These are phyloP conservation scores for Scedosporium boydii DNA, from an alignment of 2,329 filamentous ascomycete species.

Conservation along the genomic window DNA sequence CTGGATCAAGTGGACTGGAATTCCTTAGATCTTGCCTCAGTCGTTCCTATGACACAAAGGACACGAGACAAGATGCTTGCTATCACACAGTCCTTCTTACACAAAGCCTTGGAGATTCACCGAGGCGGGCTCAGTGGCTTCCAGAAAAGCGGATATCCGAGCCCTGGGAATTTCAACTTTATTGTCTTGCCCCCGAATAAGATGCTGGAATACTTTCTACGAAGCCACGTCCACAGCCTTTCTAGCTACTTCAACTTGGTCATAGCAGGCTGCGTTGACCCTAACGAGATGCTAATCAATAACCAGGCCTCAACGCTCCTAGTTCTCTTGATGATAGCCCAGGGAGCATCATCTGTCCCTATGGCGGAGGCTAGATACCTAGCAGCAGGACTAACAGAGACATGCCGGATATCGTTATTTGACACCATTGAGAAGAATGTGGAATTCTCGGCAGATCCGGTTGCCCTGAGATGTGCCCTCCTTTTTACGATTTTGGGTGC, in stretches of 20 bases:
- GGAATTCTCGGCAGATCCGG: conserved; percentile 55
- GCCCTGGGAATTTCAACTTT: conserved; percentile 47
- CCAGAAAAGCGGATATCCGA: conserved; percentile 30
- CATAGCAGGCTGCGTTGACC: conserved; percentile 49
- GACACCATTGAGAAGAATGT: conserved; percentile 65
- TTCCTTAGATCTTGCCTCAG: conserved; percentile 25
- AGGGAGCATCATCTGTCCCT: conserved; percentile 57
- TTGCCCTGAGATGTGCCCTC: conserved; percentile 54
- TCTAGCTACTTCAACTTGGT: conserved; percentile 58
- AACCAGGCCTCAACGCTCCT: conserved; percentile 57
- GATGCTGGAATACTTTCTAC: conserved; percentile 58
- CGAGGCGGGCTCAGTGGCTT: conserved; percentile 35
- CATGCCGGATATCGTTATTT: conserved; percentile 62
- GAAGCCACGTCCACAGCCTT: conserved; percentile 56
- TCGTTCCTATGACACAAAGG: conserved; percentile 33
- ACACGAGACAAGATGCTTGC: conserved; percentile 62
- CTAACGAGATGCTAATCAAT: conserved; percentile 58
- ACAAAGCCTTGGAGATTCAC: conserved; percentile 62
- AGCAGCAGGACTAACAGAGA: conserved; percentile 58
- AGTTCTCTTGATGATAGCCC: conserved; percentile 62
- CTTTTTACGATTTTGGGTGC: conserved; percentile 59
- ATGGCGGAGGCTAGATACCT: conserved; percentile 56
- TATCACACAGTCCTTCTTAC: conserved; percentile 60
- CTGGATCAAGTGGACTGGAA: conserved; percentile 27
- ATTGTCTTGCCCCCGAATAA: conserved; percentile 56